These are phyloP conservation scores for Penicillium sp. DNA, from an alignment of 2,329 filamentous ascomycete genomes.

Conservation along the genomic window DNA sequence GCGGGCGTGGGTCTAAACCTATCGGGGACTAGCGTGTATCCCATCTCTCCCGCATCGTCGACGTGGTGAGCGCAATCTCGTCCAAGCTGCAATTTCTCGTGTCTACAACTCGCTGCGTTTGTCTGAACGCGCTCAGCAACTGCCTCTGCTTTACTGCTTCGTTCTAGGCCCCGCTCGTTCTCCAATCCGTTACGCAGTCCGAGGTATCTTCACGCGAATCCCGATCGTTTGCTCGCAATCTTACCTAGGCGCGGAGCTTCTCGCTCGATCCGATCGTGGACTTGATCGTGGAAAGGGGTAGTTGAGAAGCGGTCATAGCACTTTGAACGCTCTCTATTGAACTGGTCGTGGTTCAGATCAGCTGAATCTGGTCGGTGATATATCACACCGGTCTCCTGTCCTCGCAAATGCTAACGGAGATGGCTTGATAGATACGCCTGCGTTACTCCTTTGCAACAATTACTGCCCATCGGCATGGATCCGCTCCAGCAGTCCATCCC, in stretches of 20 bases:
- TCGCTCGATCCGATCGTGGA: not conserved
- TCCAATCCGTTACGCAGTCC: not conserved
- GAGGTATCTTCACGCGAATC: not conserved
- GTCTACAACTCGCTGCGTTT: conserved; percentile 7
- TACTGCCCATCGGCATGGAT: conserved; percentile 22
- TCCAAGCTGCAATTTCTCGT: not conserved
- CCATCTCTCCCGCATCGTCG: conserved; percentile 9
- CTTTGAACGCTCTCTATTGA: not conserved
- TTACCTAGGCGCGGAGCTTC: conserved; percentile 2
- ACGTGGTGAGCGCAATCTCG: conserved; percentile 10
- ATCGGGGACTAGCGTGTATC: conserved; percentile 34
- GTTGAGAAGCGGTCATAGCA: not conserved
- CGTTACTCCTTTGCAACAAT: conserved; percentile 2
- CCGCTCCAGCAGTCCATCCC: conserved; percentile 20
- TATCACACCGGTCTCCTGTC: conserved; percentile 16
- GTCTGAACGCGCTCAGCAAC: conserved; percentile 2
- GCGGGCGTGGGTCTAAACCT: conserved; percentile 25
- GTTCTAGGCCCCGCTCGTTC: not conserved
- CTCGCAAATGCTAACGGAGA: conserved; percentile 14
- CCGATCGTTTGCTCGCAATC: conserved; percentile 6
- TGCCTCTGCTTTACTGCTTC: not conserved
- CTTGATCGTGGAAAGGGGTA: not conserved
- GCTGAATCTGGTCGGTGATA: conserved; percentile 12
- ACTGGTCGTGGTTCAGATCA: not conserved
- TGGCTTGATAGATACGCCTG: conserved; percentile 15